Base-by-base conservation (phyloP, 805 yeast genomes). In the Ogataea ganodermae region DNA sequence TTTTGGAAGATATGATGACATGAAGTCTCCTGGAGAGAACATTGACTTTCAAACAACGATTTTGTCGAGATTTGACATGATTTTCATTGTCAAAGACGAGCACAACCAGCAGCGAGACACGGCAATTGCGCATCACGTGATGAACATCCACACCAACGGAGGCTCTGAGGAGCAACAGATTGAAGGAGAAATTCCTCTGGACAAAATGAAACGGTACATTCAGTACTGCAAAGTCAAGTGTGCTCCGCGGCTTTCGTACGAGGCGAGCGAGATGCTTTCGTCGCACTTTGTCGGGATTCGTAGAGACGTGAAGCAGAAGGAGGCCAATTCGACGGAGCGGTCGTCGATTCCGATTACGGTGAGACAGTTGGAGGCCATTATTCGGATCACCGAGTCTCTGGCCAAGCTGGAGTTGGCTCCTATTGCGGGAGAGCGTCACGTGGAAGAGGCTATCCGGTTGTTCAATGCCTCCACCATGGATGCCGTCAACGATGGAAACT, bases 401-500 rank as follows among this genome's bases (percentile, higher is more conserved):
- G 99, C 99, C 6, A 94, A 94, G 67, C 66, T 94, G 49, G 83
- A 84, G 47, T 71, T 94, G 46, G 76, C 85, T 12, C 92, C 97
- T 1, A 76, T 89, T 14, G 98, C 97, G 3, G 78, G 81, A 7
- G 94, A 83, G 58, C 84, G 80, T 53, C 98, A 94, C 63, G 99
- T 94, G 23, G 92, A 89, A 59, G 99, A 94, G 65, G 97, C 98
- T 0, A 88, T 94, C 52, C 73, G 99, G 60, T 72, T 94, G 52
- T 94, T 94, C 69, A 88, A 88, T 51, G 97, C 99, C 0, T 94
- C 99, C 1, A 94, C 99, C 0, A 90, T 94, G 95, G 91, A 91
- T 63, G 99, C 99, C 0, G 61, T 73, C 36, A 74, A 73, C 56
- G 79, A 76, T 46, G 77, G 77, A 16, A 69, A 63, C 42, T 71